These are phyloP conservation scores for Fraxinus xanthoxyloides DNA, from an alignment of 305 asterid species.

Conservation along the genomic window DNA sequence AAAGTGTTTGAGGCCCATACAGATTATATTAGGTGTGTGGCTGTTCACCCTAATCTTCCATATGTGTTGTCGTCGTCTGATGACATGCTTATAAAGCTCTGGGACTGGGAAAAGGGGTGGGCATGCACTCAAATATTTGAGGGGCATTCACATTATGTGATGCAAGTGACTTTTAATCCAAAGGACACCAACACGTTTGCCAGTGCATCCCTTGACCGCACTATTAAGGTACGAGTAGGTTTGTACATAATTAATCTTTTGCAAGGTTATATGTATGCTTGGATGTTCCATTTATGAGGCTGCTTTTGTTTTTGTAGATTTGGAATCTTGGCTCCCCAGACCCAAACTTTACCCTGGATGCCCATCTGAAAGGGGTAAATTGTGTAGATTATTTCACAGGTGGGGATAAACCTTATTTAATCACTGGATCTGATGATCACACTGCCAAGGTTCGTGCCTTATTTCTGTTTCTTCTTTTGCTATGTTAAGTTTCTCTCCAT, in stretches of 20 bases:
- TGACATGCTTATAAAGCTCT: slow-evolving; percentile 66
- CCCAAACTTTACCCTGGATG: slow-evolving; percentile 61
- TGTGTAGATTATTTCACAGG: slow-evolving; percentile 68
- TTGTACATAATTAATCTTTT: slow-evolving; percentile 9
- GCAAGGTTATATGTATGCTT: background rate
- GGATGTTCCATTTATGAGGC: slow-evolving; percentile 11
- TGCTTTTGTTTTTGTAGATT: slow-evolving; percentile 37
- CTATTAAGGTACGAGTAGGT: slow-evolving; percentile 42
- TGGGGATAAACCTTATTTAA: slow-evolving; percentile 57
- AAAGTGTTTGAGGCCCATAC: slow-evolving; percentile 66
- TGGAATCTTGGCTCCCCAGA: slow-evolving; percentile 71
- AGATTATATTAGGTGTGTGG: slow-evolving; percentile 64
- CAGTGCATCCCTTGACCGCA: slow-evolving; percentile 74
- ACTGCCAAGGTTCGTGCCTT: slow-evolving; percentile 53
- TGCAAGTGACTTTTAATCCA: slow-evolving; percentile 69
- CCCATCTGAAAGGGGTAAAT: slow-evolving; percentile 66
- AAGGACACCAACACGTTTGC: slow-evolving; percentile 68
- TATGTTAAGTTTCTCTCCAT: slow-evolving; percentile 8
- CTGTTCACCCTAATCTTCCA: slow-evolving; percentile 69
- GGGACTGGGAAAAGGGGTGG: slow-evolving; percentile 75
- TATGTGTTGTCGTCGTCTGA: slow-evolving; percentile 61
- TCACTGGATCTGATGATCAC: slow-evolving; percentile 73
- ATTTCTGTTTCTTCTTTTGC: slow-evolving; percentile 18
- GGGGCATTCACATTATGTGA: slow-evolving; percentile 72
- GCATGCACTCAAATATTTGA: slow-evolving; percentile 61